Base-by-base conservation (phyloP, 169 alveolate genomes). In the Plasmodium cynomolgi region DNA sequence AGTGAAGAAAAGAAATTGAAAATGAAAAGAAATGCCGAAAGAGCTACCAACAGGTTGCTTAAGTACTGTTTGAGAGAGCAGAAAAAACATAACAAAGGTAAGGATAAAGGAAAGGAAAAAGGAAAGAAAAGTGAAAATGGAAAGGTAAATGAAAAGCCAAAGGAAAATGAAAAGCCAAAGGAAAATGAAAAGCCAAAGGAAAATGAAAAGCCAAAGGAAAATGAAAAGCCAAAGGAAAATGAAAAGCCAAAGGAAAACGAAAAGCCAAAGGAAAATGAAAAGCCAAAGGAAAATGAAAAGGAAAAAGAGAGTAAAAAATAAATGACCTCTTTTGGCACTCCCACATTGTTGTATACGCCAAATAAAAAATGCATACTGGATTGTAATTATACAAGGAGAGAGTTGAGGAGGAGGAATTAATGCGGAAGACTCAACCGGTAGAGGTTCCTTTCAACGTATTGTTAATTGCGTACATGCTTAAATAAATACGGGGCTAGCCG, bases 41-140 rank as follows among this genome's bases (percentile, higher is more conserved):
- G 15, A 80, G 74, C 84, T 80, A 80, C 84, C 11, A n/a, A 41
- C 34, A 37, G 1, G 20, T 20, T 80, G 56, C 84, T 80, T 80
- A 80, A 80, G 31, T 41, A 80, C 71, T 80, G 58, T 44, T 13
- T 80, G 56, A 80, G 17, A 23, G 72, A 39, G 56, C n/a, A 41
- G 33, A 41, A 3, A 44, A 80, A 17, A 80, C 77, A 29, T 0
- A 1, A 23, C 3, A 80, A 41, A n/a, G n/a, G n/a, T n/a, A n/a
- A n/a, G n/a, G n/a, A n/a, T 0, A 47, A 47, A 9, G 58, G 2
- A 47, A 47, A 47, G 58, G 20, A 15, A 13, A 9, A 47, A 13
- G 58, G 13, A 47, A 47, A 47, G 58, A 8, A 41, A 8, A 41
- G 8, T 13, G 15, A 41, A 9, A 41, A 41, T 13, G 54, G 5